Evolutionary conservation across 805 yeast species (phyloP).

Genomic region (Ogataea methanolica): DNA sequence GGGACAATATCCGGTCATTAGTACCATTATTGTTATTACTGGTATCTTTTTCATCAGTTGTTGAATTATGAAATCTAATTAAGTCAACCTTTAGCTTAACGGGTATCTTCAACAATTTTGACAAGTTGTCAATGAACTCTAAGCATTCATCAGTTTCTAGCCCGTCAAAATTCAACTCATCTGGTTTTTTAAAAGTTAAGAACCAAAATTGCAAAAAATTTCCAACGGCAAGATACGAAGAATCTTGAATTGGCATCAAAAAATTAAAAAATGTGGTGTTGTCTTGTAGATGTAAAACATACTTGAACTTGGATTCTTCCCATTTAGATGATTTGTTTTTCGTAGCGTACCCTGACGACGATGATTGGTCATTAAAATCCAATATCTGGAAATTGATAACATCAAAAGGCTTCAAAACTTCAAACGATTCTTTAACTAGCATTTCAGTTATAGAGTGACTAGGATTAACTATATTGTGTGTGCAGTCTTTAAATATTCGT

Average conservation of each 20-base stretch:
- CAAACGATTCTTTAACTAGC: too few species aligned
- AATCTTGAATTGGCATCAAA: conserved; percentile 14
- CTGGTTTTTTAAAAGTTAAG: conserved; percentile 12
- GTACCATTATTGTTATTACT: neutral
- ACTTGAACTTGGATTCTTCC: conserved; percentile 13
- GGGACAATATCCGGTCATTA: neutral
- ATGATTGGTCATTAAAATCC: conserved; percentile 13
- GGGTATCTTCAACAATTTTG: conserved; percentile 3
- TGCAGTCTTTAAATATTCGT: too few species aligned
- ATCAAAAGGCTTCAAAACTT: conserved; percentile 11
- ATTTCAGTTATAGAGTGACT: too few species aligned
- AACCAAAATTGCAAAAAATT: conserved; percentile 14
- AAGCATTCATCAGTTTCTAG: conserved; percentile 12
- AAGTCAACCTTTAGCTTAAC: conserved; percentile 9
- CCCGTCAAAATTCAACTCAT: conserved; percentile 14
- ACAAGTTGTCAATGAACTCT: conserved; percentile 7
- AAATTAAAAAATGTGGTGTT: conserved; percentile 15
- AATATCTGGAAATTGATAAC: conserved; percentile 13
- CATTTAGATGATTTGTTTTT: conserved; percentile 3
- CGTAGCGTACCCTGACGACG: conserved; percentile 12
- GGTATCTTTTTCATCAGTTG: neutral
- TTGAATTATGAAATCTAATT: conserved; percentile 7
- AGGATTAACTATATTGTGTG: too few species aligned
- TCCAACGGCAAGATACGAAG: conserved; percentile 8
- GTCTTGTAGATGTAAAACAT: conserved; percentile 17